Percentiles rank a stretch among this genome's conserved stretches.
phyloP scores from a whole-genome alignment of 2,329 filamentous ascomycete genomes.

The Rutstroemia sp. region DNA sequence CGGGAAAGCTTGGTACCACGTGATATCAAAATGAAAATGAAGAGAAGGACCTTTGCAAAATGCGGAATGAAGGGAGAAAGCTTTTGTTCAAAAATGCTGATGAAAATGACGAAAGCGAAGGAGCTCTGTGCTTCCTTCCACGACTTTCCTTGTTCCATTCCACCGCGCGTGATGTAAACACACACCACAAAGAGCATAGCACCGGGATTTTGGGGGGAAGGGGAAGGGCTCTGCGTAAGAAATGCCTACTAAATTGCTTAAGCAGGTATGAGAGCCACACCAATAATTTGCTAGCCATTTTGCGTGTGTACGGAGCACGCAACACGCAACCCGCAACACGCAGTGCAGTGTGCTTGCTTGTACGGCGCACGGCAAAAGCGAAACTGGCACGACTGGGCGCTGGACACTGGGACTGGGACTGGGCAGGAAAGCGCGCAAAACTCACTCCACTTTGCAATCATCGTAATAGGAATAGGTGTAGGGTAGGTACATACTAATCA shows the following conservation, averaged over 20 bases:
- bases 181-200: slow-evolving; percentile 1
- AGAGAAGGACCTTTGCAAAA: too few relatives aligned
- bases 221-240: not conserved
- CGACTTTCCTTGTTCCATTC: not conserved
- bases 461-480: too few relatives aligned
- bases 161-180: not conserved
- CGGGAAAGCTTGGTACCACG: too few relatives aligned
- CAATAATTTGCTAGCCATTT: not conserved
- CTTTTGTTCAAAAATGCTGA: not conserved
- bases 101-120: not conserved
- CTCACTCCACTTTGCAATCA: too few relatives aligned
- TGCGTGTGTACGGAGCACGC: not conserved
- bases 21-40: too few relatives aligned
- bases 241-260: not conserved
- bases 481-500: too few relatives aligned
- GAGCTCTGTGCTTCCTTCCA: not conserved
- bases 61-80: too few relatives aligned
- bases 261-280: not conserved
- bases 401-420: too few relatives aligned
- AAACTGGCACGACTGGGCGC: not conserved
- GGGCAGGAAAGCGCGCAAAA: too few relatives aligned
- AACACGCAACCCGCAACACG: too few relatives aligned
- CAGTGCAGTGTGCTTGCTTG: too few relatives aligned
- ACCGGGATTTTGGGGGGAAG: not conserved
- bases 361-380: not conserved